Evolutionary conservation across 179 eudicot genomes (phyloP), one percentile per base, ranked within the genome.

Genomic region (Amaranthus tricolor): DNA sequence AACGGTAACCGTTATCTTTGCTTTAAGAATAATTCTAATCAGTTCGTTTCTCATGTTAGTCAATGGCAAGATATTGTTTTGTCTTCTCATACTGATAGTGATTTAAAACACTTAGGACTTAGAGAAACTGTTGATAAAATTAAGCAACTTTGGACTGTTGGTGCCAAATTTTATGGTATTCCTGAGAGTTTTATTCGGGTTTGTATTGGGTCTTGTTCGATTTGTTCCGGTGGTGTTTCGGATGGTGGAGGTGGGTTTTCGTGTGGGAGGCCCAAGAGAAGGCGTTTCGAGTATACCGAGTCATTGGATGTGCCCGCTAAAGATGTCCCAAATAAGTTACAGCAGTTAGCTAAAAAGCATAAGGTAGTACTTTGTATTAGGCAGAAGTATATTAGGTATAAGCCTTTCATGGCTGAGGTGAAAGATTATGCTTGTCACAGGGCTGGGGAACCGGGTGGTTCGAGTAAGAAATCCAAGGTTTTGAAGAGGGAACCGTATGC

Each of bases 381-480:
- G 73, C 97, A 94, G 86, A 94, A 94, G 82, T 94, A 94, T 80
- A 90, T 94, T 85, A 83, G 97, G 88, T 89, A 90, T 77, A 94
- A 94, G 85, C 98, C 98, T 31, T 92, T 94, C 76, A 89, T 94
- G 92, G 98, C 98, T 0, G 98, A 94, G 89, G 98, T 94, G 44
- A 94, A 94, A 77, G 98, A 94, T 79, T 94, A 92, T 64, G 97
- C 98, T 3, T 92, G 97, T 82, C 98, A 94, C 64, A 78, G 98
- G 78, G 98, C 96, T 0, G 98, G 98, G 15, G 93, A 88, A 75
- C 98, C 98, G 0, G 92, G 89, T 0, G 92, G 89, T 3, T 85
- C 95, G 2, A 82, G 88, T 19, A 92, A 92, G 88, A 90, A 86
- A 40, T 73, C 89, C 0, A 88, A 79, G 85, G 75, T 86, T 63